These are phyloP conservation scores for Trypanosoma cruzi DNA, from an alignment of 208 protist genomes.

Conservation along the genomic window DNA sequence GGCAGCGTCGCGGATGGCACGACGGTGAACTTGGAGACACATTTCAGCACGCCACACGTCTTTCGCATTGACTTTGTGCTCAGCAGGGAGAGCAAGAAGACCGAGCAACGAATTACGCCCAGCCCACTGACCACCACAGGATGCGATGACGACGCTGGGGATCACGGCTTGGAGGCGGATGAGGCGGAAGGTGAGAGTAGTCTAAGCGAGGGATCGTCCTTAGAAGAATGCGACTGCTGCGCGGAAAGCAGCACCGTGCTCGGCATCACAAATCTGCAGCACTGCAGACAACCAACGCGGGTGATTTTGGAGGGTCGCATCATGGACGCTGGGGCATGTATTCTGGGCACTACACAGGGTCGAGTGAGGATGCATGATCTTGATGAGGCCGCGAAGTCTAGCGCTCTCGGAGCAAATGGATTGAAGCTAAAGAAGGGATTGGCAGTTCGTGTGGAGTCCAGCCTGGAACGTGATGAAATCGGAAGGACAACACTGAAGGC, in stretches of 20 bases:
- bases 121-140: slow-evolving; percentile 66
- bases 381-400: slow-evolving; percentile 29
- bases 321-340: slow-evolving; percentile 37
- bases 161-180: slow-evolving; percentile 18
- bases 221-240: no score
- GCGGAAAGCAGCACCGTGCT: slow-evolving; percentile 31
- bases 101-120: slow-evolving; percentile 62
- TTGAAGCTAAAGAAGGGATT: slow-evolving; percentile 6
- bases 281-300: slow-evolving; percentile 45
- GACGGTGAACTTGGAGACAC: slow-evolving; percentile 40
- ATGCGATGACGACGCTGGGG: slow-evolving; percentile 34
- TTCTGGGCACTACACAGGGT: slow-evolving; percentile 77
- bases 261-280: slow-evolving; percentile 50
- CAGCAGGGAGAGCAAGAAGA: slow-evolving; percentile 68
- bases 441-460: slow-evolving; percentile 34
- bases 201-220: no score
- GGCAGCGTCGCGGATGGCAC: slow-evolving; percentile 51
- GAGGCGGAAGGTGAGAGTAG: slow-evolving; percentile 33
- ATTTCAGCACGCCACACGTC: slow-evolving; percentile 48
- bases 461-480: slow-evolving; percentile 39
- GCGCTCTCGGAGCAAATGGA: slow-evolving; percentile 22
- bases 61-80: slow-evolving; percentile 85
- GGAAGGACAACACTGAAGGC: slow-evolving; percentile 53
- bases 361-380: slow-evolving; percentile 51
- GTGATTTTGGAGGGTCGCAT: slow-evolving; percentile 72